These are phyloP conservation scores for Hordeum marinum DNA, from an alignment of 176 grass and related monocot genomes.

Conservation along the genomic window DNA sequence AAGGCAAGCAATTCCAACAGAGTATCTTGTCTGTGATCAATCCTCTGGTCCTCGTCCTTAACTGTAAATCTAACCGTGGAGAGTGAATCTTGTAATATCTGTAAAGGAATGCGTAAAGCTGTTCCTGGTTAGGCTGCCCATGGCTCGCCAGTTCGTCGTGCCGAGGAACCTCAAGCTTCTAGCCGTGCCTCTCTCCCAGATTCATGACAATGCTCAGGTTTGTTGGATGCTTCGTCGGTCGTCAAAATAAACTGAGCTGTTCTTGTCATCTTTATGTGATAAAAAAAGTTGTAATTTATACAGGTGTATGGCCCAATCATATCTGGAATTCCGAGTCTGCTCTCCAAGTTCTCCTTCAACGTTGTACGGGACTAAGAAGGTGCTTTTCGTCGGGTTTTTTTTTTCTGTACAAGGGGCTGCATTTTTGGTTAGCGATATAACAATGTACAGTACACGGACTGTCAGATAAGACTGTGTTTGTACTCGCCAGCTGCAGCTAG, in stretches of 20 bases:
- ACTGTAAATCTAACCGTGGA: neutral
- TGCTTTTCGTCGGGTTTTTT: neutral
- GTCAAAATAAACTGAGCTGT: neutral
- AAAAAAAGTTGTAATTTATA: neutral
- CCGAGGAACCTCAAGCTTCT: slow-evolving; percentile 53
- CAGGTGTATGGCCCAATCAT: slow-evolving; percentile 65
- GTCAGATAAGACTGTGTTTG: no score
- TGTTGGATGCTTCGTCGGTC: neutral
- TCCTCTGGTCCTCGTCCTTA: no score
- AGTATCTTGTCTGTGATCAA: neutral
- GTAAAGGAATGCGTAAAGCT: slow-evolving; percentile 63
- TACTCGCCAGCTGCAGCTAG: no score
- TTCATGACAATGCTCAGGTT: slow-evolving; percentile 51
- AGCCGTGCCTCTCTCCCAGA: slow-evolving; percentile 49
- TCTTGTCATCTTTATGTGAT: neutral
- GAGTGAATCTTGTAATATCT: neutral
- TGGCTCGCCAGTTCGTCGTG: slow-evolving; percentile 41
- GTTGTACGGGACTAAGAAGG: slow-evolving; percentile 24
- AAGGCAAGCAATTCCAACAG: slow-evolving; percentile 17
- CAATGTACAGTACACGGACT: neutral
- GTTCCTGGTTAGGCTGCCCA: slow-evolving; percentile 53
- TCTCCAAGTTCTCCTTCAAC: slow-evolving; percentile 61
- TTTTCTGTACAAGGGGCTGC: neutral
- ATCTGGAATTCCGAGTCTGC: slow-evolving; percentile 43
- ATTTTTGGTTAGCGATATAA: neutral